Evolutionary conservation across 176 grass and related monocot species (phyloP).

Genomic region (sorghum (Sorghum bicolor)): Sorghum_bicolor_NCBIv3 NC_012872.2:11751001-11751500

Average conservation of each 20-base stretch:
- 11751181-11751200: constrained; percentile 69
- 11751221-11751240: constrained; percentile 75
- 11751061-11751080: neutral
- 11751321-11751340: neutral
- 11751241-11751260: neutral
- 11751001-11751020: neutral
- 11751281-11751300: neutral
- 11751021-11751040: neutral
- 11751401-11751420: constrained; percentile 79
- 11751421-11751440: constrained; percentile 84
- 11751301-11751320: neutral
- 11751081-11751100: neutral
- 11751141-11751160: neutral
- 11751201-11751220: constrained; percentile 62
- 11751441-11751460: neutral
- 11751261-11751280: neutral
- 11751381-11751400: constrained; percentile 70
- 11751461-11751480: neutral
- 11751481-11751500: neutral
- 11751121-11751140: neutral
- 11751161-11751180: neutral
- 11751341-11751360: constrained; percentile 68
- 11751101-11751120: neutral
- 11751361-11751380: constrained; percentile 89
- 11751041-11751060: neutral